Conservation (phyloP, 148 eudicot genomes). For the Polygonum aviculare region DNA sequence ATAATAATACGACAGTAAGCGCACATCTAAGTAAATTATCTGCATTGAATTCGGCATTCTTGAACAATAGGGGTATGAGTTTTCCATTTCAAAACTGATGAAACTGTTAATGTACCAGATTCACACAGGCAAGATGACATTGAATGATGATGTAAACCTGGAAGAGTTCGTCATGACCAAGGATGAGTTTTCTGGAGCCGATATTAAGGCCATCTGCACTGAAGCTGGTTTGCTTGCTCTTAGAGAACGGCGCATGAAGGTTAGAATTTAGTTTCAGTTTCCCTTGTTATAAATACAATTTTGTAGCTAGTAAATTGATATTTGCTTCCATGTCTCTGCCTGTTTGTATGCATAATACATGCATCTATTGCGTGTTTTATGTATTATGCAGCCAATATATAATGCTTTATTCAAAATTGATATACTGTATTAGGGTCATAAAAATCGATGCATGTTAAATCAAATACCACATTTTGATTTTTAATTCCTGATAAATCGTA, state of each 20-base stretch:
- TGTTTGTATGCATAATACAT: too few relatives aligned
- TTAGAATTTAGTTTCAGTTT: constrained; percentile 15
- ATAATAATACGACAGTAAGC: background rate
- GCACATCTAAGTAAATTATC: background rate
- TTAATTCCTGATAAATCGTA: too few relatives aligned
- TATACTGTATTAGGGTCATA: too few relatives aligned
- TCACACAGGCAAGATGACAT: constrained; percentile 90
- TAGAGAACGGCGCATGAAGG: constrained; percentile 98
- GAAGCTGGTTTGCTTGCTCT: constrained; percentile 96
- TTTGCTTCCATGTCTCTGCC: background rate
- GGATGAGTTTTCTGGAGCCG: constrained; percentile 99
- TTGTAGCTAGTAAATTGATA: background rate
- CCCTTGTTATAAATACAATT: background rate
- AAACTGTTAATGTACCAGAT: constrained; percentile 33
- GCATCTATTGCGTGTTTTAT: too few relatives aligned
- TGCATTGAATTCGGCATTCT: background rate
- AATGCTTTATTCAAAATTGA: too few relatives aligned
- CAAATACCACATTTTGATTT: too few relatives aligned
- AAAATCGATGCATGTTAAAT: too few relatives aligned
- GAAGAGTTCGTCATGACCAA: constrained; percentile 99
- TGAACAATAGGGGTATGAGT: background rate
- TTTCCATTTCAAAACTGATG: background rate
- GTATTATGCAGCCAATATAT: too few relatives aligned
- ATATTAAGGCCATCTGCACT: constrained; percentile 96
- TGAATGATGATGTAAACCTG: constrained; percentile 92